A percentile compares a stretch with the other conserved stretches of the same genome.
Conservation (phyloP, 2,329 filamentous ascomycete genomes). For the Colletotrichum coccodes region DNA sequence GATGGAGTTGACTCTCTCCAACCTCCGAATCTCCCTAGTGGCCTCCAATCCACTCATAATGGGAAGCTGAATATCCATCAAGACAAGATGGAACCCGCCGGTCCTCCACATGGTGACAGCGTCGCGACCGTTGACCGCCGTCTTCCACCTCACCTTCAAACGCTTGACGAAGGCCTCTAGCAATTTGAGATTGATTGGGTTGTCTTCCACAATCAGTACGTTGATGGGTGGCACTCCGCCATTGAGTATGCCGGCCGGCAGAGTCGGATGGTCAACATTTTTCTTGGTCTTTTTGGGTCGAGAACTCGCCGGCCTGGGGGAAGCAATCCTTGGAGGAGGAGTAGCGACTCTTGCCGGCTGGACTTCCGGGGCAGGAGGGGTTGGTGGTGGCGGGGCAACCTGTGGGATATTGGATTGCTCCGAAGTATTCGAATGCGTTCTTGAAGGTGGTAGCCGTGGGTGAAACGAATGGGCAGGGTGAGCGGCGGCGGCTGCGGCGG, state of each 20-base stretch:
- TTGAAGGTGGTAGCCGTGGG: conserved; percentile 58
- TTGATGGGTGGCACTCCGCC: conserved; percentile 94
- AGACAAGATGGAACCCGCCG: conserved; percentile 92
- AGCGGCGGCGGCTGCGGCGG: conserved; percentile 42
- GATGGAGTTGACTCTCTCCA: conserved; percentile 92
- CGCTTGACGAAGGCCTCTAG: conserved; percentile 96
- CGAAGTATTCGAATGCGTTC: conserved; percentile 69
- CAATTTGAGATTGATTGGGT: conserved; percentile 95
- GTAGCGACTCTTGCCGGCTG: conserved; percentile 62
- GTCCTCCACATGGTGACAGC: conserved; percentile 93
- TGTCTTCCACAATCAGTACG: conserved; percentile 97
- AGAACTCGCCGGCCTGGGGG: conserved; percentile 57
- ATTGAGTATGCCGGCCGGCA: conserved; percentile 76
- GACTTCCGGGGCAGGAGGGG: conserved; percentile 62
- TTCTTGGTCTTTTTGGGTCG: conserved; percentile 66
- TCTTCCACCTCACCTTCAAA: conserved; percentile 95
- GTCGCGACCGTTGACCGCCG: conserved; percentile 94
- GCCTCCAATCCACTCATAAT: conserved; percentile 97
- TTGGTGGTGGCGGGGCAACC: conserved; percentile 61
- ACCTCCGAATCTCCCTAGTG: conserved; percentile 89
- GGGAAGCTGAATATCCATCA: conserved; percentile 98
- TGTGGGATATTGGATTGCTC: conserved; percentile 58
- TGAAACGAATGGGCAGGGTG: conserved; percentile 50
- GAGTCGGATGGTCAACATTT: conserved; percentile 51
- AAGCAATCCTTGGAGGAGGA: conserved; percentile 57